Evolutionary conservation across 208 protist species (phyloP).

Genomic region (Trypanosoma lewisi): DNA sequence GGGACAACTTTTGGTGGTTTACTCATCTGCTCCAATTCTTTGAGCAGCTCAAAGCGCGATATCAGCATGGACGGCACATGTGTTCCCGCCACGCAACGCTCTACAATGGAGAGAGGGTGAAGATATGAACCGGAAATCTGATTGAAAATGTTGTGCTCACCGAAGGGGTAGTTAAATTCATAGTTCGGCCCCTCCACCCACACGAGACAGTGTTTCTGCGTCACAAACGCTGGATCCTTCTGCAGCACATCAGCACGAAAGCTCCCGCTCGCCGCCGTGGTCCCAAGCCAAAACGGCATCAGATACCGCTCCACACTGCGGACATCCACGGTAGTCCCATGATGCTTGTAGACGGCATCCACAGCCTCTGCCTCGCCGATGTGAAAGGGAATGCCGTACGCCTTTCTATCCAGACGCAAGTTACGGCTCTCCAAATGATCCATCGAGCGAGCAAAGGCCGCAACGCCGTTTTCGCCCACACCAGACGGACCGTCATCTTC

Average conservation of each 20-base stretch:
- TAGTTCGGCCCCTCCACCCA: conserved; percentile 85
- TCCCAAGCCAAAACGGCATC: conserved; percentile 85
- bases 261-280: conserved; percentile 63
- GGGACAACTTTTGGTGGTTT: conserved; percentile 62
- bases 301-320: conserved; percentile 69
- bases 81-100: conserved; percentile 65
- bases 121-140: conserved; percentile 84
- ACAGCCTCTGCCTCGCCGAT: conserved; percentile 71
- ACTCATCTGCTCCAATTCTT: conserved; percentile 69
- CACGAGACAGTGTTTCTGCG: conserved; percentile 73
- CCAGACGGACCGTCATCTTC: conserved; percentile 38
- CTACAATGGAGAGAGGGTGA: conserved; percentile 65
- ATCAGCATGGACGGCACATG: conserved; percentile 90
- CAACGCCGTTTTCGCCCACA: conserved; percentile 26
- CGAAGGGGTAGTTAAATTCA: conserved; percentile 87
- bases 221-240: conserved; percentile 72
- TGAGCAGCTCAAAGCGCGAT: conserved; percentile 80
- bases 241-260: conserved; percentile 82
- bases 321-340: conserved; percentile 65
- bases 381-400: conserved; percentile 81
- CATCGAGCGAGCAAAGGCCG: conserved; percentile 65
- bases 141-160: conserved; percentile 76
- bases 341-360: conserved; percentile 74
- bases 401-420: conserved; percentile 67
- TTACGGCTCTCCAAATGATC: conserved; percentile 58